These are phyloP conservation scores for Ettlia oleoabundans DNA, from an alignment of 139 green algal species.

Conservation along the genomic window DNA sequence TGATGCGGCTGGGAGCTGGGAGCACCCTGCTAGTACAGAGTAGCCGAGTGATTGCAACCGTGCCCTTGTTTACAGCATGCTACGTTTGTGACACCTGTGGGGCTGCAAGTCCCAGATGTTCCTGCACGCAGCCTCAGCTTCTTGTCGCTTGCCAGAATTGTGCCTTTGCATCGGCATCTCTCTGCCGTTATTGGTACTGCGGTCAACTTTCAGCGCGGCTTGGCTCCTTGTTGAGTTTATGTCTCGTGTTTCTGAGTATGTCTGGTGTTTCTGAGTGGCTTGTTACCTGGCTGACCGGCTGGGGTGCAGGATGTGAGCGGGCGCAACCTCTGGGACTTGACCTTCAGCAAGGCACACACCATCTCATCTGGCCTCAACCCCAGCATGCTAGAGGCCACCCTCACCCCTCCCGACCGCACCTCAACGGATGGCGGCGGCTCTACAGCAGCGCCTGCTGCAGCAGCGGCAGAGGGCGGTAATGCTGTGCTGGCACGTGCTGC, in stretches of 20 bases:
- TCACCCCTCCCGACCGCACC: not conserved
- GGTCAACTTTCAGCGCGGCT: too few relatives aligned
- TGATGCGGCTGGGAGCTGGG: too few relatives aligned
- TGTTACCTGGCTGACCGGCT: too few relatives aligned
- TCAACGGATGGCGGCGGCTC: not conserved
- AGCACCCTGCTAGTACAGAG: too few relatives aligned
- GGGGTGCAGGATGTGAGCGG: conserved; percentile 46
- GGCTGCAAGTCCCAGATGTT: not conserved
- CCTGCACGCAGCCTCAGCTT: too few relatives aligned
- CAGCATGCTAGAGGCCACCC: conserved; percentile 46
- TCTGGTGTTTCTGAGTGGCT: too few relatives aligned
- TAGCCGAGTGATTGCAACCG: not conserved
- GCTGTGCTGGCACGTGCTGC: not conserved
- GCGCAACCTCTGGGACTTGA: conserved; percentile 80
- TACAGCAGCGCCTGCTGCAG: not conserved
- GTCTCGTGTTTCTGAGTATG: too few relatives aligned
- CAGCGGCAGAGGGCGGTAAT: too few relatives aligned
- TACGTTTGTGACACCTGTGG: not conserved
- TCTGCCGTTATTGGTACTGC: too few relatives aligned
- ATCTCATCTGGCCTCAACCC: conserved; percentile 68
- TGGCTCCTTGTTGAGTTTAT: too few relatives aligned
- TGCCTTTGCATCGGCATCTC: too few relatives aligned
- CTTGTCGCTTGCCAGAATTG: too few relatives aligned
- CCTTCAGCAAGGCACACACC: conserved; percentile 60
- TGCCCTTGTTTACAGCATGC: not conserved